These are phyloP conservation scores for Fistulifera solaris DNA, from an alignment of 108 stramenopile species.

Conservation along the genomic window DNA sequence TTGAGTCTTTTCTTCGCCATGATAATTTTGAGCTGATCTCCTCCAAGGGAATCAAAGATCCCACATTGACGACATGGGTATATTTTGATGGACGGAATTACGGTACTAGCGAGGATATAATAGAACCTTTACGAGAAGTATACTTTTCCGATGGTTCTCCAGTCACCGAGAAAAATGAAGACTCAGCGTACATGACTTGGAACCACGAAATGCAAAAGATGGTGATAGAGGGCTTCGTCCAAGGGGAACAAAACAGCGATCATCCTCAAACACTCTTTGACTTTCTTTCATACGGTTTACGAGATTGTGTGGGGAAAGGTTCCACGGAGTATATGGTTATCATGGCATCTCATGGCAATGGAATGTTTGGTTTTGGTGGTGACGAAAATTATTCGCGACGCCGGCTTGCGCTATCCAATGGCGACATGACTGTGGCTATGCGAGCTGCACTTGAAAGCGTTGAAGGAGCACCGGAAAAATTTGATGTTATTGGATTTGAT, in stretches of 20 bases:
- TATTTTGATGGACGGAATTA: constrained; percentile 16
- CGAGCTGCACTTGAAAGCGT: constrained; percentile 8
- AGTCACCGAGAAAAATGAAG: constrained; percentile 4
- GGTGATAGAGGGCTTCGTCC: background rate
- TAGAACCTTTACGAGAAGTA: constrained; percentile 11
- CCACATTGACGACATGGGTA: constrained; percentile 17
- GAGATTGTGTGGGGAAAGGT: constrained; percentile 13
- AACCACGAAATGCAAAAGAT: background rate
- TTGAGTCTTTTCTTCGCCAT: constrained; percentile 22
- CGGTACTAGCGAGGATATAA: constrained; percentile 1
- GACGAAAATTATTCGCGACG: constrained; percentile 12
- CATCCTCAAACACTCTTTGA: background rate
- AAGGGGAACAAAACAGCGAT: background rate
- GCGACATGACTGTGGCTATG: constrained; percentile 5
- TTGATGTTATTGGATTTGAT: constrained; percentile 30
- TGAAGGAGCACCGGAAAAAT: constrained; percentile 7
- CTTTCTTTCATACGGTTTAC: constrained; percentile 6
- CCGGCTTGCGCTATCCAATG: constrained; percentile 2
- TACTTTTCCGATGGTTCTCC: constrained; percentile 11
- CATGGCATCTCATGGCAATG: constrained; percentile 19
- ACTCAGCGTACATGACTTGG: background rate
- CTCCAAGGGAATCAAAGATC: constrained; percentile 6
- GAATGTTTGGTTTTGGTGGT: constrained; percentile 22
- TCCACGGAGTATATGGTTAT: constrained; percentile 8
- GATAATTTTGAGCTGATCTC: constrained; percentile 16